Base-by-base conservation (phyloP, 305 asterid genomes). In the Fraxinus velutina region DNA sequence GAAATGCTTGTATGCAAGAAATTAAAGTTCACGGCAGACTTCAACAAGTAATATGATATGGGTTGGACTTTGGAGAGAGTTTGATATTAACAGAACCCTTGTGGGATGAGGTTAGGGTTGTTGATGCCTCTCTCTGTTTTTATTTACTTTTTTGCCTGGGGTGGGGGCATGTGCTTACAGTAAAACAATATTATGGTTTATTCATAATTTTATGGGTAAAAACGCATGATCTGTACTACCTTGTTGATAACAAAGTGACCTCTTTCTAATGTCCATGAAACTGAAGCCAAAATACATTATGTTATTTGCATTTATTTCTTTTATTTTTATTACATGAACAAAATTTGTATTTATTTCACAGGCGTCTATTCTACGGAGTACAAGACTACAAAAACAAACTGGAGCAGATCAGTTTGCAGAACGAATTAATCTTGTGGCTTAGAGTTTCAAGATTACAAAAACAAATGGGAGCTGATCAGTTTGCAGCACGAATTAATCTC, bases 311-410 rank as follows among this genome's bases (percentile, higher is more conserved):
- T 32, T 4, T 79, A 52, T 32, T 6, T 47, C 22, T 13, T 77
- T 7, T 32, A 39, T 47, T 71, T 72, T 50, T 9, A 6, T 50
- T 75, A 37, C 17, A 12, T 52, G 15, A 71, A 15, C 44, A n/a
- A 13, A 73, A 42, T 29, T 47, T 47, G 57, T 47, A 47, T 47
- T 47, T 47, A 47, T 83, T 80, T 52, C 70, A 15, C 89, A 93
- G 97, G 90, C 86, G 24, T 91, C 94, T 3, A 89, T 92, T 60
- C 88, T 92, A 21, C 85, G 98, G 73, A 89, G 91, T 44, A 79
- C 84, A 62, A 86, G 85, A 27, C 88, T 81, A 82, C 92, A 87
- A 57, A 84, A 79, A 36, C 87, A 83, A 76, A 82, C 88, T 37
- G 88, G 87, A 10, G 90, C 86, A 3, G 84, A 86, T 76, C 88